Evolutionary conservation across 2,329 filamentous ascomycete genomes (phyloP).

Genomic region (Apiospora marii): DNA sequence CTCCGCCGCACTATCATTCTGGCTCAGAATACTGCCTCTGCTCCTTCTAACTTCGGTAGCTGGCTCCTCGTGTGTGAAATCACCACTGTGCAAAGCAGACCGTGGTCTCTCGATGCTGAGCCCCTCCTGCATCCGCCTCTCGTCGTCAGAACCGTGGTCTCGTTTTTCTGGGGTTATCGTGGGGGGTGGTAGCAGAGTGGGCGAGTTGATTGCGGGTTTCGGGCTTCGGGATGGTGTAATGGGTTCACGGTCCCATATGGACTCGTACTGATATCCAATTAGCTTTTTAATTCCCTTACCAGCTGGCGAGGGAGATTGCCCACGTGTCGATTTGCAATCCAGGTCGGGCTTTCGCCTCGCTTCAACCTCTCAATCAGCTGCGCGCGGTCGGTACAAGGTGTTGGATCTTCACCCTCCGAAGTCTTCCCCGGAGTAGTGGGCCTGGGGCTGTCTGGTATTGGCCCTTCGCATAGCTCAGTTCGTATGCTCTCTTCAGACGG

Average conservation of each 20-base stretch:
- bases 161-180: constrained; percentile 57
- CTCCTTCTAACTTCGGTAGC: constrained; percentile 34
- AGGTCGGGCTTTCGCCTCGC: constrained; percentile 76
- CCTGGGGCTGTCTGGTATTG: constrained; percentile 53
- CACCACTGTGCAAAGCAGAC: constrained; percentile 75
- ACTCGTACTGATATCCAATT: constrained; percentile 41
- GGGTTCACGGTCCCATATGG: constrained; percentile 44
- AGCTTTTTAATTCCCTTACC: constrained; percentile 23
- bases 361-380: constrained; percentile 88
- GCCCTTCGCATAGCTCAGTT: constrained; percentile 68
- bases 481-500: constrained; percentile 68
- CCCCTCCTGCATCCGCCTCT: constrained; percentile 59
- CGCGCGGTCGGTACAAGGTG: constrained; percentile 67
- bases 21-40: constrained; percentile 27
- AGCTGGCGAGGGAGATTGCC: constrained; percentile 34
- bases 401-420: constrained; percentile 40
- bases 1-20: background rate
- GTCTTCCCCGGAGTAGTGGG: constrained; percentile 44
- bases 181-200: constrained; percentile 53
- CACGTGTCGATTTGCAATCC: constrained; percentile 73
- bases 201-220: constrained; percentile 45
- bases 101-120: constrained; percentile 80
- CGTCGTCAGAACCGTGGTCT: constrained; percentile 44
- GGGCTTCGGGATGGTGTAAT: constrained; percentile 48
- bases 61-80: constrained; percentile 63